A percentile compares a stretch with the other conserved stretches of the same genome.
phyloP scores from a whole-genome alignment of 495 filamentous ascomycete species.

The Penicillium longicatenatum region DNA sequence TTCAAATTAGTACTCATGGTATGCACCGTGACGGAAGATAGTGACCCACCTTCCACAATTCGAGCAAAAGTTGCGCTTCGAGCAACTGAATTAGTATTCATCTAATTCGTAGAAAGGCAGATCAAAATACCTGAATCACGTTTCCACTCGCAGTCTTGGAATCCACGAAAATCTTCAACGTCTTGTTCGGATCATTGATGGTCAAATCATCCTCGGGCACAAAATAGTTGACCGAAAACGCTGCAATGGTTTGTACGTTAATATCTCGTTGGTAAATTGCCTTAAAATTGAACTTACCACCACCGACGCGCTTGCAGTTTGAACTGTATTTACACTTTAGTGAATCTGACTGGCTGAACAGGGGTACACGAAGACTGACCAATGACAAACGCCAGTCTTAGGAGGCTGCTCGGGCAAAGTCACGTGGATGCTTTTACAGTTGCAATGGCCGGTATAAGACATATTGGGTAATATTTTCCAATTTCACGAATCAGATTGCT shows the following conservation, averaged over 20 bases:
- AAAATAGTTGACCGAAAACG: slow-evolving; percentile 32
- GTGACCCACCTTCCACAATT: slow-evolving; percentile 30
- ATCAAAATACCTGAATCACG: background rate
- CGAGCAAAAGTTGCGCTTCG: slow-evolving; percentile 33
- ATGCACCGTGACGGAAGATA: too few species aligned
- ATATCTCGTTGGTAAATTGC: background rate
- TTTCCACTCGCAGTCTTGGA: slow-evolving; percentile 19
- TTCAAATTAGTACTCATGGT: background rate
- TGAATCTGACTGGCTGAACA: background rate
- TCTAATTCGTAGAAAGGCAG: background rate
- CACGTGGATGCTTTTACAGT: slow-evolving; percentile 30
- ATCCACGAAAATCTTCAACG: slow-evolving; percentile 21
- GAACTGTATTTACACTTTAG: slow-evolving; percentile 9
- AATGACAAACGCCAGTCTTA: slow-evolving; percentile 26
- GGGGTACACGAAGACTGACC: slow-evolving; percentile 13
- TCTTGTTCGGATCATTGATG: slow-evolving; percentile 20
- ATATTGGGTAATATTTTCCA: slow-evolving; percentile 7
- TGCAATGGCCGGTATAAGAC: slow-evolving; percentile 34
- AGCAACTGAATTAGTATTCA: slow-evolving; percentile 3
- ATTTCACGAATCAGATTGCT: background rate
- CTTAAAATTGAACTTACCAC: slow-evolving; percentile 11
- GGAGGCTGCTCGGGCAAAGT: slow-evolving; percentile 28
- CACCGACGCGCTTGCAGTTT: slow-evolving; percentile 28
- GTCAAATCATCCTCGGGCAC: slow-evolving; percentile 18
- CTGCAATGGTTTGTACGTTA: slow-evolving; percentile 8